Evolutionary conservation across 148 eudicot species (phyloP).

Genomic region (Dianthus caryophyllus): DNA sequence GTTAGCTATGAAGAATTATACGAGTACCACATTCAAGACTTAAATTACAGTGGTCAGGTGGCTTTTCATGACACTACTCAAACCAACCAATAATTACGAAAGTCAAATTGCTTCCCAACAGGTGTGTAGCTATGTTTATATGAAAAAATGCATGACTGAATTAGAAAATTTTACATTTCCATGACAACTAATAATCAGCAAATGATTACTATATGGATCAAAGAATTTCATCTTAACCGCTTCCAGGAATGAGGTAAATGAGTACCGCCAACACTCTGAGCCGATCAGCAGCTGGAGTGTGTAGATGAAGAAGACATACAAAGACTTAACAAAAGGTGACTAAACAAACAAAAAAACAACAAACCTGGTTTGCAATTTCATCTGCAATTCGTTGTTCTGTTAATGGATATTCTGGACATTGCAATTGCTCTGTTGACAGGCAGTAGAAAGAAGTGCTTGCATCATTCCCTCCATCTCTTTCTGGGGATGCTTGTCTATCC

Average conservation of each 20-base stretch:
- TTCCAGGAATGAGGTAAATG: not conserved
- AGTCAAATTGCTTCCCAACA: not conserved
- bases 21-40: not conserved
- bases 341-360: not conserved
- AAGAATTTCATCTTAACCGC: not conserved
- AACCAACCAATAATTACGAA: not conserved
- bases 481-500: not conserved
- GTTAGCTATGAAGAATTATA: not conserved
- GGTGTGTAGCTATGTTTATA: not conserved
- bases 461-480: not conserved
- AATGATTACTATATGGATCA: not conserved
- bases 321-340: not conserved
- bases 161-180: not conserved
- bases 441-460: not conserved
- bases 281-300: not conserved
- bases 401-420: not conserved
- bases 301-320: not conserved
- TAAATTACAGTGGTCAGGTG: not conserved
- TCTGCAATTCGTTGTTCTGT: conserved; percentile 4
- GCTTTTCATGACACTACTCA: not conserved
- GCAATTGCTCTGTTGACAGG: not conserved
- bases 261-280: not conserved
- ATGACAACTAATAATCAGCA: conserved; percentile 6
- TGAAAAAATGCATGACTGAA: not conserved
- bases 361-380: conserved; percentile 24